phyloP scores from a whole-genome alignment of 495 filamentous ascomycete genomes.

The Tuber umbilicatum region DNA sequence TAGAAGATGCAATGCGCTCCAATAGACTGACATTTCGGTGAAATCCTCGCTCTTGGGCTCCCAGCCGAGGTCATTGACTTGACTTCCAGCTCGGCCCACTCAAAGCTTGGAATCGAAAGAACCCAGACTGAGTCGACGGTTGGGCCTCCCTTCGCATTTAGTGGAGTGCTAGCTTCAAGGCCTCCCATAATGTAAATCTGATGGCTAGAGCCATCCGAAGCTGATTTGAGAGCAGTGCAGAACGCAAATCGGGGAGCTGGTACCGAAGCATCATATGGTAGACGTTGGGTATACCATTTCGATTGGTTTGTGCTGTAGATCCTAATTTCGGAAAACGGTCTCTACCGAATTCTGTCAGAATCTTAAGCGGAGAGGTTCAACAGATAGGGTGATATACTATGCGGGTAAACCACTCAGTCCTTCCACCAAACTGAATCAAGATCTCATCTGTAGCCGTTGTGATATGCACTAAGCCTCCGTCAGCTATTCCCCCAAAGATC shows the following conservation, averaged over 20 bases:
- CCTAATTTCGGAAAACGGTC: conserved; percentile 8
- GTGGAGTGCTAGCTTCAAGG: not conserved
- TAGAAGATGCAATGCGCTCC: conserved; percentile 14
- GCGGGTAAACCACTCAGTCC: not conserved
- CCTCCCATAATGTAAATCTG: conserved; percentile 15
- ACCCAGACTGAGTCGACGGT: conserved; percentile 8
- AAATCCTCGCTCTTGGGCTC: not conserved
- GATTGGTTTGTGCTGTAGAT: conserved; percentile 17
- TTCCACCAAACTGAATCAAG: conserved; percentile 16
- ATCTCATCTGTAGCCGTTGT: conserved; percentile 8
- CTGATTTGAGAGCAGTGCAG: conserved; percentile 7
- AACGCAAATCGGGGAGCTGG: conserved; percentile 10
- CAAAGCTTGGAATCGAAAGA: conserved; percentile 12
- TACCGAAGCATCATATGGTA: not conserved
- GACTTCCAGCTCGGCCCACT: conserved; percentile 11
- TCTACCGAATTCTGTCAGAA: not conserved
- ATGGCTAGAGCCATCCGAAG: conserved; percentile 17
- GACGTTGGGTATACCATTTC: conserved; percentile 16
- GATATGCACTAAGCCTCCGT: not conserved
- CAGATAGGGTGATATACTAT: not conserved
- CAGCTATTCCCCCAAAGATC: not conserved
- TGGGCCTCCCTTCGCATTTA: not conserved
- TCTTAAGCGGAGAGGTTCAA: not conserved
- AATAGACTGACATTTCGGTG: conserved; percentile 7
- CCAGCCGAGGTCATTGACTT: not conserved